Percentiles rank a stretch among this genome's conserved stretches.
These are phyloP conservation scores for Cystofilobasidium macerans DNA, from an alignment of 768 basidiomycete species.

Conservation along the genomic window DNA sequence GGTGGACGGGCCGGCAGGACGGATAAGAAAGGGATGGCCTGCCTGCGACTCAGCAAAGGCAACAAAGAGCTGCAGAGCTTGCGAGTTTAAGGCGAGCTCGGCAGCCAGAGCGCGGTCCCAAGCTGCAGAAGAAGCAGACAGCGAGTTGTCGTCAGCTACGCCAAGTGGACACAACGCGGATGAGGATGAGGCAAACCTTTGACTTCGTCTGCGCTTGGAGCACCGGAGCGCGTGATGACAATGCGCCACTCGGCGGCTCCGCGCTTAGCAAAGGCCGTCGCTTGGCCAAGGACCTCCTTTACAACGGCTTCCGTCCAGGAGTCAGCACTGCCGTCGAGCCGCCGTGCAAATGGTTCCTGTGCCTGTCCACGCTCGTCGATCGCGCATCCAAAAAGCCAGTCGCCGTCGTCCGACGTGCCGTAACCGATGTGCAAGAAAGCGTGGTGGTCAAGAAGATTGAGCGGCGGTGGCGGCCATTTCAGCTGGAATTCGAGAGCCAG, in stretches of 20 bases:
- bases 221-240: slow-evolving; percentile 58
- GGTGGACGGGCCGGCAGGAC: too few species aligned
- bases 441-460: slow-evolving; percentile 50
- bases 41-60: slow-evolving; percentile 51
- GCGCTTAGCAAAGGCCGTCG: slow-evolving; percentile 49
- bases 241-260: slow-evolving; percentile 72
- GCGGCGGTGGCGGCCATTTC: slow-evolving; percentile 41
- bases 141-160: background rate
- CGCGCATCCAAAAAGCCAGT: slow-evolving; percentile 66
- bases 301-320: slow-evolving; percentile 41
- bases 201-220: slow-evolving; percentile 51
- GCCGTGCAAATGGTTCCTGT: slow-evolving; percentile 57
- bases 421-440: slow-evolving; percentile 70
- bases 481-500: slow-evolving; percentile 40
- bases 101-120: slow-evolving; percentile 52
- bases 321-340: slow-evolving; percentile 10
- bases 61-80: slow-evolving; percentile 52
- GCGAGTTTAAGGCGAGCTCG: slow-evolving; percentile 40
- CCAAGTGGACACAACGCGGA: slow-evolving; percentile 14
- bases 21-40: slow-evolving; percentile 50
- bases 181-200: slow-evolving; percentile 46
- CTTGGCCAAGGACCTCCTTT: slow-evolving; percentile 41
- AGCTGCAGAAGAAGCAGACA: slow-evolving; percentile 41
- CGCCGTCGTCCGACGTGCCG: slow-evolving; percentile 51
- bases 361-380: slow-evolving; percentile 69